Evolutionary conservation across 768 basidiomycete species (phyloP).

Genomic region (Roridomyces roridus): DNA sequence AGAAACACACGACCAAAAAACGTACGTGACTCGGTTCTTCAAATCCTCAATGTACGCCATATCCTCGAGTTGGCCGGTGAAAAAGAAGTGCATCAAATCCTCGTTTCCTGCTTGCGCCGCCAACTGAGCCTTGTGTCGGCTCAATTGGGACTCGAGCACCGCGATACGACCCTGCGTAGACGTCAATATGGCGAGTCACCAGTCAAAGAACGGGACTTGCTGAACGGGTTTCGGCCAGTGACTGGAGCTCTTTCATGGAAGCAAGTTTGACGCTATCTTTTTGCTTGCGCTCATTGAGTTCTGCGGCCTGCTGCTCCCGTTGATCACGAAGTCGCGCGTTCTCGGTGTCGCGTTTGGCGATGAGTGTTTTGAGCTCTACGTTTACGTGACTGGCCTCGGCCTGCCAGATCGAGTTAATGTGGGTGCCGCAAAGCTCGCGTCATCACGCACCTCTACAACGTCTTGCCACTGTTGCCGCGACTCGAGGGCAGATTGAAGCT

Average conservation of each 20-base stretch:
- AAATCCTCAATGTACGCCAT: constrained; percentile 57
- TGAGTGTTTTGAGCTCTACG: constrained; percentile 67
- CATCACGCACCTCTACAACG: constrained; percentile 44
- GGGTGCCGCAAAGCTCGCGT: constrained; percentile 9
- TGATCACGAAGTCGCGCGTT: constrained; percentile 72
- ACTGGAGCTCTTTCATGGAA: constrained; percentile 68
- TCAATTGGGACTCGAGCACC: constrained; percentile 74
- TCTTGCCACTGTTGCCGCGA: constrained; percentile 56
- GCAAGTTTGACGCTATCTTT: constrained; percentile 64
- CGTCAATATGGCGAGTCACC: neutral
- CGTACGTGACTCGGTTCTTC: constrained; percentile 63
- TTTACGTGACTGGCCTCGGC: constrained; percentile 49
- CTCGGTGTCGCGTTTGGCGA: constrained; percentile 71
- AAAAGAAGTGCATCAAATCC: constrained; percentile 76
- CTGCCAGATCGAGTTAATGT: constrained; percentile 31
- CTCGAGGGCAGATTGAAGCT: constrained; percentile 44
- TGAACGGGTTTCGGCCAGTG: constrained; percentile 65
- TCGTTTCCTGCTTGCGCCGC: constrained; percentile 75
- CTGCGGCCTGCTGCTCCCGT: constrained; percentile 70
- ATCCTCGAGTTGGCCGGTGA: constrained; percentile 60
- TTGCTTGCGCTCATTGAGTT: constrained; percentile 71
- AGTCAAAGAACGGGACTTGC: constrained; percentile 38
- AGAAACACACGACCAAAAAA: constrained; percentile 1
- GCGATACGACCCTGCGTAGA: constrained; percentile 69
- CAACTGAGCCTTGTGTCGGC: constrained; percentile 74